Evolutionary conservation across 345 rosid species (phyloP).

Genomic region (Fremontodendron californicum): DNA sequence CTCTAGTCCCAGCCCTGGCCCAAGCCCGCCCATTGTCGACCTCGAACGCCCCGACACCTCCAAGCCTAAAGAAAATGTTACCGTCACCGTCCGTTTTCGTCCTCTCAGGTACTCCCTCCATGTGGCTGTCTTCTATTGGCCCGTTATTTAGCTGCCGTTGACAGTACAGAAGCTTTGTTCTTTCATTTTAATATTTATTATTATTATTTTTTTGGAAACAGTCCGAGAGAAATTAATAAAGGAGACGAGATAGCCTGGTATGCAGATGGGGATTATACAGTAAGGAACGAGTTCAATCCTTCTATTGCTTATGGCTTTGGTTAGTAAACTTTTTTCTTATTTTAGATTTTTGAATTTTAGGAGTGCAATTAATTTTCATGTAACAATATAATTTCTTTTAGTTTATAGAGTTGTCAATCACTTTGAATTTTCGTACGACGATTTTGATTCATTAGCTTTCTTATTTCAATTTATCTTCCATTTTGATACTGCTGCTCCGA

Average conservation of each 20-base stretch:
- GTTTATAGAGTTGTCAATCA: not conserved
- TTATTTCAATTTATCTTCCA: not conserved
- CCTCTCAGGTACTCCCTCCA: conserved; percentile 57
- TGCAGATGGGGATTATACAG: conserved; percentile 73
- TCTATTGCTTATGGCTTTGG: conserved; percentile 74
- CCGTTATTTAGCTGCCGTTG: not conserved
- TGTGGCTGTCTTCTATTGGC: not conserved
- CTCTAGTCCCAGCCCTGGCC: conserved; percentile 27
- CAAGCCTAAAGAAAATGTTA: conserved; percentile 66
- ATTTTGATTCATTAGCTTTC: not conserved
- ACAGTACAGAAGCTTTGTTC: not conserved
- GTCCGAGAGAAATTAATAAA: conserved; percentile 67
- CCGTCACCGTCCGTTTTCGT: conserved; percentile 78
- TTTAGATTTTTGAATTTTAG: not conserved
- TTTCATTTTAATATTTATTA: not conserved
- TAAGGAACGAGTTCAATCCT: conserved; percentile 66
- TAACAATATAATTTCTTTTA: not conserved
- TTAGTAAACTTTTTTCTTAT: conserved; percentile 26
- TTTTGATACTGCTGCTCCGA: not conserved
- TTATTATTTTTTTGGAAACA: conserved; percentile 14
- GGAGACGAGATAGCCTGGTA: conserved; percentile 88
- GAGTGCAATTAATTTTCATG: not conserved
- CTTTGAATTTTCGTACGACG: not conserved
- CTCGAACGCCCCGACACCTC: conserved; percentile 32
- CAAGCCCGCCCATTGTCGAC: conserved; percentile 33